A percentile compares a stretch with the other conserved stretches of the same genome.
Conservation (phyloP, 2,329 filamentous ascomycete species). For the Teratosphaeria epicoccoides region DNA sequence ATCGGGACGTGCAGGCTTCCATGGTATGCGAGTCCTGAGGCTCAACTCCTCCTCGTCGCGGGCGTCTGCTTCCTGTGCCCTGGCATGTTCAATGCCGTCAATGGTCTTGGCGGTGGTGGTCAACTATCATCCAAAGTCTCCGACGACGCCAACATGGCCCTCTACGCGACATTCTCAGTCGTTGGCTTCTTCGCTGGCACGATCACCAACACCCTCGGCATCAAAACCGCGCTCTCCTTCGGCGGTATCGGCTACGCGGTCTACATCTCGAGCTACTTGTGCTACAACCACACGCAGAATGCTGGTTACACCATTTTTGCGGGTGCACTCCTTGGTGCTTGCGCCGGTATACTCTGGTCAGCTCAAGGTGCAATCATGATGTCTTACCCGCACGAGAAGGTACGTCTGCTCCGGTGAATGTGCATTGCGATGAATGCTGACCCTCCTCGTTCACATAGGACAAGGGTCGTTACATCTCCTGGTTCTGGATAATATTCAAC, state of each 20-base stretch:
- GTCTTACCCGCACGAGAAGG: conserved; percentile 67
- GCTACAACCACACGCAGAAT: conserved; percentile 58
- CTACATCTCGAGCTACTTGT: conserved; percentile 61
- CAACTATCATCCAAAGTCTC: conserved; percentile 38
- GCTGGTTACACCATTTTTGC: conserved; percentile 65
- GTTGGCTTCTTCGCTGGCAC: conserved; percentile 57
- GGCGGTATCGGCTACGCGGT: conserved; percentile 69
- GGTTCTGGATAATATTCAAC: conserved; percentile 96
- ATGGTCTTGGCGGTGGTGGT: conserved; percentile 41
- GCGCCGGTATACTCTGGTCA: conserved; percentile 71
- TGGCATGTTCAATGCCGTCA: conserved; percentile 44
- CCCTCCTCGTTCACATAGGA: conserved; percentile 24
- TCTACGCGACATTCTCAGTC: conserved; percentile 62
- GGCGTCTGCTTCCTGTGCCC: conserved; percentile 46
- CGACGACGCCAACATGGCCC: conserved; percentile 58
- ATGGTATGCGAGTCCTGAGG: conserved; percentile 40
- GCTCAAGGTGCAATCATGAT: conserved; percentile 83
- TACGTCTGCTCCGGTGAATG: not conserved
- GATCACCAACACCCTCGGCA: conserved; percentile 65
- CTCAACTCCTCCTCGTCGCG: conserved; percentile 40
- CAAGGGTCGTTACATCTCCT: conserved; percentile 81
- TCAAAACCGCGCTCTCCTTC: conserved; percentile 56
- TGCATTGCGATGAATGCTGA: not conserved
- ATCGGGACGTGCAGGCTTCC: conserved; percentile 34
- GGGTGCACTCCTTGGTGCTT: conserved; percentile 65